Evolutionary conservation across 768 basidiomycete genomes (phyloP).

Genomic region (Lactarius tabidus): DNA sequence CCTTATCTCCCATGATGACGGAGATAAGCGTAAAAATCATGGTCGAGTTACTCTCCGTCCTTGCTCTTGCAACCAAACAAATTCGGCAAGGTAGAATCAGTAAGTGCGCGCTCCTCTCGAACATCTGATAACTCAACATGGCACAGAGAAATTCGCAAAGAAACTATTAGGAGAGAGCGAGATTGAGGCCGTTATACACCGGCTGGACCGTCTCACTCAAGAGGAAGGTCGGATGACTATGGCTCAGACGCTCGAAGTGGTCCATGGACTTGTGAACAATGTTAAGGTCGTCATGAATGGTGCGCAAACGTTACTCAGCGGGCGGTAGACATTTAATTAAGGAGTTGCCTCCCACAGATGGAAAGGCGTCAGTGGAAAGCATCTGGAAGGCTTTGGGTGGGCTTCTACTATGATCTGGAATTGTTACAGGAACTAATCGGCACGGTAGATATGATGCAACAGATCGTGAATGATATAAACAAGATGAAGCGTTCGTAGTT

Average conservation of each 20-base stretch:
- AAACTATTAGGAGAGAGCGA: neutral
- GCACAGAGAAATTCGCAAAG: neutral
- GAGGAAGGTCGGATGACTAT: neutral
- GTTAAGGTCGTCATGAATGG: neutral
- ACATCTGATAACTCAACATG: neutral
- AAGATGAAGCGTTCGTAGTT: neutral
- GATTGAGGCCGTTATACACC: neutral
- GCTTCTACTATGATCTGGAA: neutral
- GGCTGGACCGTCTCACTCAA: neutral
- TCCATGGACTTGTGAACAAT: no score
- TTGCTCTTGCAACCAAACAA: slow-evolving; percentile 8
- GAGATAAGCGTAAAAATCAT: no score
- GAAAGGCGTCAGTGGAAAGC: neutral
- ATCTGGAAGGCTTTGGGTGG: neutral
- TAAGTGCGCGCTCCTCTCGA: neutral
- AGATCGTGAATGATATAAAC: neutral
- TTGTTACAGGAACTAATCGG: neutral
- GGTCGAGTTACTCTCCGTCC: no score
- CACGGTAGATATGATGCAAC: neutral
- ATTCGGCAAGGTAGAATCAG: neutral
- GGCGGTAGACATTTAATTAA: accelerated
- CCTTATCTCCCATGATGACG: no score
- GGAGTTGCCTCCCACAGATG: neutral
- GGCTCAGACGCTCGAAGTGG: no score
- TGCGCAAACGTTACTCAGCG: neutral